Conservation (phyloP, 768 basidiomycete genomes). For the Collybia nuda region DNA sequence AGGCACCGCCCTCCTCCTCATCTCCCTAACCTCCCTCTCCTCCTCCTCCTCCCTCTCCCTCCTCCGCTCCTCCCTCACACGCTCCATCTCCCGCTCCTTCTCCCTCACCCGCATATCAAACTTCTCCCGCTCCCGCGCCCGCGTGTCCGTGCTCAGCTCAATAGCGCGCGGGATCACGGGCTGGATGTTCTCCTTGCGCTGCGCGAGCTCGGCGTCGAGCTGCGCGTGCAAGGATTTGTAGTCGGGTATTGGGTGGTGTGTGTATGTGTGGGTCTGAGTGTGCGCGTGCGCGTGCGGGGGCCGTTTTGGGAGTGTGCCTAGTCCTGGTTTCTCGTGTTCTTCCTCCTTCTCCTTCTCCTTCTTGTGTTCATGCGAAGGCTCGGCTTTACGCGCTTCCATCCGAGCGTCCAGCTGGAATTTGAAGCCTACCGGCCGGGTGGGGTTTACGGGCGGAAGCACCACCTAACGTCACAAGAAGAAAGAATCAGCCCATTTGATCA, state of each 20-base stretch:
- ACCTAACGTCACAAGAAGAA: slow-evolving; percentile 5
- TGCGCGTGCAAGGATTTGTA: slow-evolving; percentile 55
- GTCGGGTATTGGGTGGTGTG: slow-evolving; percentile 37
- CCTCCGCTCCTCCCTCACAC: slow-evolving; percentile 44
- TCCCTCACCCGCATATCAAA: slow-evolving; percentile 60
- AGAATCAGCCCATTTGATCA: no score
- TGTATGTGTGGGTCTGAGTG: slow-evolving; percentile 7
- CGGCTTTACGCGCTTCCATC: slow-evolving; percentile 44
- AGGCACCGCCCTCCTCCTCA: slow-evolving; percentile 63
- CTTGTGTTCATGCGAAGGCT: slow-evolving; percentile 27
- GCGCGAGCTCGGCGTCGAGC: slow-evolving; percentile 39
- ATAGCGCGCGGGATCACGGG: slow-evolving; percentile 49
- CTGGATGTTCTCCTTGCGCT: slow-evolving; percentile 42
- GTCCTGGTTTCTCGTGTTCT: no score
- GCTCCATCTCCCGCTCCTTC: slow-evolving; percentile 54
- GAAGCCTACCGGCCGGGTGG: slow-evolving; percentile 51
- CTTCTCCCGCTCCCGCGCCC: slow-evolving; percentile 60
- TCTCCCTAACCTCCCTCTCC: slow-evolving; percentile 57
- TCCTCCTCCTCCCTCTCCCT: slow-evolving; percentile 52
- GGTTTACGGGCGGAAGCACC: slow-evolving; percentile 21
- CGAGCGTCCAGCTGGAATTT: slow-evolving; percentile 51
- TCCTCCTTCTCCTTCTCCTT: no score
- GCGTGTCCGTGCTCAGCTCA: slow-evolving; percentile 50
- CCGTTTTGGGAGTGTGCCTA: no score
- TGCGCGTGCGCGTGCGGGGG: no score